Evolutionary conservation across 306 rosid genomes (phyloP), one percentile per base, ranked within the genome.

Genomic region (Inga oerstediana): DNA sequence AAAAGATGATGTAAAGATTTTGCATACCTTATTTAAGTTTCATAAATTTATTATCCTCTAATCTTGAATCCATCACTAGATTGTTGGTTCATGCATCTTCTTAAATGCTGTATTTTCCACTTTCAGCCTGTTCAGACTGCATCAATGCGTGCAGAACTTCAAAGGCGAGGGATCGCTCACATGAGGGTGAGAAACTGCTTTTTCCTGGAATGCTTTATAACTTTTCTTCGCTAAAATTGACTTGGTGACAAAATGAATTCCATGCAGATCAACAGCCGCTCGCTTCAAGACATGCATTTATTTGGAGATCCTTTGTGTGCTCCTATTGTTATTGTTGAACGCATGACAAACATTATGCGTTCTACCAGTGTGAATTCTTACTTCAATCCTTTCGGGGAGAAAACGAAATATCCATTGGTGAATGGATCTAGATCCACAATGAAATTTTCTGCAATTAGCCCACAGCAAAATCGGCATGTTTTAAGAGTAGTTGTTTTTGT

Each of bases 231-330:
- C 45, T 79, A 54, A 80, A 39, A 19, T 81, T 80, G 75, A 67
- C 32, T 74, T 83, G 68, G 68, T 76, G 74, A 52, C 73, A 46
- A 22, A 14, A 12, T 73, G 79, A 74, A 56, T 85, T 86, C 13
- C 76, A 44, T 87, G 87, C 96, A 96, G 99, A 96, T 96, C 84
- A 96, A 94, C 87, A 94, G 87, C 62, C 84, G 89, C 74, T 89
- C 98, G 52, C 88, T 96, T 79, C 98, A 96, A 91, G 99, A 96
- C 88, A 80, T 96, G 93, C 86, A 87, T 84, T 88, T 96, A 80
- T 93, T 92, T 81, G 91, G 88, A 81, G 94, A 96, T 89, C 94
- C 97, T 83, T 88, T 95, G 73, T 86, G 82, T 37, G 87, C 88
- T 88, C 99, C 99, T 80, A 88, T 96, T 76, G 83, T 96, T 62